Conservation (phyloP, 371 early-diverging fungal species). For the Syncephalis plumigaleata region DNA sequence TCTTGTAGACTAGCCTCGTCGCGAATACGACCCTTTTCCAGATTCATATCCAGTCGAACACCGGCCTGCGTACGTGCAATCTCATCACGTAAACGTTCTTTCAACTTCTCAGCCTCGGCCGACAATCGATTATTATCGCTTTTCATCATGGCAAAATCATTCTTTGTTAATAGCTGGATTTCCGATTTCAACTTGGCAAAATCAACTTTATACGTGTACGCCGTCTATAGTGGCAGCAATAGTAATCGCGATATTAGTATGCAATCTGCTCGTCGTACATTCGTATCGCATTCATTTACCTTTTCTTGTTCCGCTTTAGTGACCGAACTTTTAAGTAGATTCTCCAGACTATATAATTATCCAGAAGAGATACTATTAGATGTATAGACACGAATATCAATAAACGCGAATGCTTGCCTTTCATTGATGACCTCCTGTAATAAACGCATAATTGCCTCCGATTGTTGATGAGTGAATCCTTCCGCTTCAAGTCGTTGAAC, state of each 20-base stretch:
- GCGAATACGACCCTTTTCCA: conserved; percentile 79
- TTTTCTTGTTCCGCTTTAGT: conserved; percentile 11
- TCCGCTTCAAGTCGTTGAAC: conserved; percentile 52
- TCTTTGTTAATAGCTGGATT: conserved; percentile 74
- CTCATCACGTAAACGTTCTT: conserved; percentile 65
- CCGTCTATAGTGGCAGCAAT: conserved; percentile 20
- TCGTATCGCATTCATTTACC: conserved; percentile 2
- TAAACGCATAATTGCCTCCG: conserved; percentile 63
- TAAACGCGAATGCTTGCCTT: too few relatives aligned
- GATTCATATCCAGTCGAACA: conserved; percentile 68
- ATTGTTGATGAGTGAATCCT: conserved; percentile 52
- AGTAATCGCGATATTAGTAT: too few relatives aligned
- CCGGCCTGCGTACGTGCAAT: conserved; percentile 69
- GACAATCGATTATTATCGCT: conserved; percentile 65
- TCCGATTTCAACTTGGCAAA: conserved; percentile 80
- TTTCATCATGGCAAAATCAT: conserved; percentile 72
- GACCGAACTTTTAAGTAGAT: conserved; percentile 3
- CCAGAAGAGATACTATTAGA: background rate
- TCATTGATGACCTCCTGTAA: conserved; percentile 55
- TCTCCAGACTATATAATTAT: conserved; percentile 4
- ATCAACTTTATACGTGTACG: conserved; percentile 81
- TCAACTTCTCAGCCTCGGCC: conserved; percentile 61
- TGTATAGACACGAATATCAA: background rate
- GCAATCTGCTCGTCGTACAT: background rate
- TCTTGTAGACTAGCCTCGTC: conserved; percentile 73